These are phyloP conservation scores for Boletus bicolor DNA, from an alignment of 768 basidiomycete genomes.

Conservation along the genomic window DNA sequence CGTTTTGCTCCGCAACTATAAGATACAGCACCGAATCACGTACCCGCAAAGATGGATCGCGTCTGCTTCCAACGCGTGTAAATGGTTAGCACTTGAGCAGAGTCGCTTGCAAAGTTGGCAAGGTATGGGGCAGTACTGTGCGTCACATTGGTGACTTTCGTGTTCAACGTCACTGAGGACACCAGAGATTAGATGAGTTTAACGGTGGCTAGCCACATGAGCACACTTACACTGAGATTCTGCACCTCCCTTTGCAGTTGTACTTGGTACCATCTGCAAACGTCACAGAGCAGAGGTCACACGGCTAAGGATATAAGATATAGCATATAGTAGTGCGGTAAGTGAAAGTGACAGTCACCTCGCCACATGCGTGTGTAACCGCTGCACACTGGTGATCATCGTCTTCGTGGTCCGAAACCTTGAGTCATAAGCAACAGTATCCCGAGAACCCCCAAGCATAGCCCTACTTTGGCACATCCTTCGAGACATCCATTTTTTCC, in stretches of 20 bases:
- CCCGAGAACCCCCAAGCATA: not conserved
- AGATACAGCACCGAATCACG: conserved; percentile 4
- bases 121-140: conserved; percentile 47
- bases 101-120: conserved; percentile 56
- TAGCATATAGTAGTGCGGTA: not conserved
- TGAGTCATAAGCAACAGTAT: not conserved
- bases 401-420: conserved; percentile 48
- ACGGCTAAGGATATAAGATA: conserved; percentile 34
- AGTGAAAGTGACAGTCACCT: conserved; percentile 33
- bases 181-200: not conserved
- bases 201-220: not conserved
- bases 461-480: conserved; percentile 48
- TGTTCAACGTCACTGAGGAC: conserved; percentile 45
- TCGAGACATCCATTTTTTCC: conserved; percentile 50
- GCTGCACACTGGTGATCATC: conserved; percentile 54
- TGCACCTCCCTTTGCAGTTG: conserved; percentile 43
- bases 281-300: conserved; percentile 34
- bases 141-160: conserved; percentile 46
- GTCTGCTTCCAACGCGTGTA: conserved; percentile 44
- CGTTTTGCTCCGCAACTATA: conserved; percentile 4
- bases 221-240: conserved; percentile 37
- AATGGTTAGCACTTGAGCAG: conserved; percentile 45
- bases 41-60: conserved; percentile 59
- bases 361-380: conserved; percentile 49
- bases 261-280: conserved; percentile 28